These are phyloP conservation scores for Crithidia thermophila DNA, from an alignment of 208 protist species.

Conservation along the genomic window DNA sequence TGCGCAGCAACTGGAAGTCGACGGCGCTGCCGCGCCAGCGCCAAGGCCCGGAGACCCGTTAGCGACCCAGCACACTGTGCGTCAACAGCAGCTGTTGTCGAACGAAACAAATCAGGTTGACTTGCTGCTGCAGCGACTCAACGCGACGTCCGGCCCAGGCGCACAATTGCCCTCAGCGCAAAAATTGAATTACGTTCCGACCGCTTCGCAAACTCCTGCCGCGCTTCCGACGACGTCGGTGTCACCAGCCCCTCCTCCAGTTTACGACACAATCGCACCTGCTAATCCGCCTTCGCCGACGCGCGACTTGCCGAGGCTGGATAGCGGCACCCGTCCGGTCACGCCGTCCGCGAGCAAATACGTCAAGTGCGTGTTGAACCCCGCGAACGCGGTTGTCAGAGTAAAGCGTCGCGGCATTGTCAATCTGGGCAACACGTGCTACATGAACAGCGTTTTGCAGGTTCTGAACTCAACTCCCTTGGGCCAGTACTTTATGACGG, in stretches of 20 bases:
- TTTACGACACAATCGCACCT: slow-evolving; percentile 1
- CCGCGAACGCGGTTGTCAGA: slow-evolving; percentile 12
- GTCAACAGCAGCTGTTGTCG: slow-evolving; percentile 32
- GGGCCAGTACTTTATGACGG: slow-evolving; percentile 87
- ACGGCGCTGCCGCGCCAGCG: neutral
- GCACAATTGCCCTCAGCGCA: neutral
- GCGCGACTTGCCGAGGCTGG: neutral
- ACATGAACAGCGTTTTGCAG: slow-evolving; percentile 92
- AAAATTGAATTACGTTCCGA: neutral
- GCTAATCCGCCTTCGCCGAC: neutral
- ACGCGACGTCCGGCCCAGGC: slow-evolving; percentile 14
- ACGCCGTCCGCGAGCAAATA: slow-evolving; percentile 17
- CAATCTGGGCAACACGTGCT: slow-evolving; percentile 94
- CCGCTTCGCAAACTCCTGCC: neutral
- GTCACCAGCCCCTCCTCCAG: neutral
- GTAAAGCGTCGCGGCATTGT: slow-evolving; percentile 71
- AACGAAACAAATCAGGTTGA: slow-evolving; percentile 23
- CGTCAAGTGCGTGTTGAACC: slow-evolving; percentile 39
- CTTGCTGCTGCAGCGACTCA: slow-evolving; percentile 20
- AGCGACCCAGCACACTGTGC: slow-evolving; percentile 13
- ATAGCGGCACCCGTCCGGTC: slow-evolving; percentile 3
- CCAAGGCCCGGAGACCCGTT: neutral
- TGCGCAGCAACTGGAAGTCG: slow-evolving; percentile 37
- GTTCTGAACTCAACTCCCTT: slow-evolving; percentile 83
- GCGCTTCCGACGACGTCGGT: neutral